Percentiles rank a stretch among this genome's conserved stretches.
These are phyloP conservation scores for Yamadazyma sp. DNA, from an alignment of 805 yeast species.

Conservation along the genomic window DNA sequence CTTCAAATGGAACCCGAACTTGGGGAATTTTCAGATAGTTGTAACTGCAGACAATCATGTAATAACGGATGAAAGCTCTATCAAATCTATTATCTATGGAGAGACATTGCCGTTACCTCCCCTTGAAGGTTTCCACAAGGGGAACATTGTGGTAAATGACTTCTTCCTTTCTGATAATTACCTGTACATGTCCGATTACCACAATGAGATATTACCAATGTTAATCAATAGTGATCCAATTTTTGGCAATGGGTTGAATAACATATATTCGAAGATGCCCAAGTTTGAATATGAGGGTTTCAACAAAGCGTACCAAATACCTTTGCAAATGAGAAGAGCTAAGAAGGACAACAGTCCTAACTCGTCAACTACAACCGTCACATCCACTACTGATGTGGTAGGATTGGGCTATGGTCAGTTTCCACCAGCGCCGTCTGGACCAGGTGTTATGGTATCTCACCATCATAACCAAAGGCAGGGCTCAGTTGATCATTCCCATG, in stretches of 20 bases:
- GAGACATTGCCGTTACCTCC: slow-evolving; percentile 32
- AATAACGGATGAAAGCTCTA: slow-evolving; percentile 31
- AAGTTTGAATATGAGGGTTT: slow-evolving; percentile 33
- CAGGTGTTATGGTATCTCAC: neutral
- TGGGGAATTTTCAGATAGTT: slow-evolving; percentile 34
- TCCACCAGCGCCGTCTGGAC: neutral
- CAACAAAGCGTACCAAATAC: slow-evolving; percentile 25
- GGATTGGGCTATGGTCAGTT: slow-evolving; percentile 7
- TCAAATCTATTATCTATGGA: slow-evolving; percentile 32
- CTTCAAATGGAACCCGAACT: slow-evolving; percentile 37
- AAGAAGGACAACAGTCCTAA: slow-evolving; percentile 2
- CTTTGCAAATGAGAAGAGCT: slow-evolving; percentile 17
- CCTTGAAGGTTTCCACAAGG: slow-evolving; percentile 29
- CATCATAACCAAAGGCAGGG: neutral
- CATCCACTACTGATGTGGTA: slow-evolving; percentile 6
- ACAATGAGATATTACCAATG: slow-evolving; percentile 35
- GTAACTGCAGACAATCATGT: slow-evolving; percentile 24
- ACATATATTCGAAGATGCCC: slow-evolving; percentile 31
- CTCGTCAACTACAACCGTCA: neutral
- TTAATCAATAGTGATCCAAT: slow-evolving; percentile 27
- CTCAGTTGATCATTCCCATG: neutral
- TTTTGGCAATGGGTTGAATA: slow-evolving; percentile 31
- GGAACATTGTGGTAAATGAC: slow-evolving; percentile 35
- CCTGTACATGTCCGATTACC: slow-evolving; percentile 36
- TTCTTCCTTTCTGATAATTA: slow-evolving; percentile 36